Base-by-base conservation (phyloP, 352 stramenopile species). In the Elongisporangium senticosum region DNA sequence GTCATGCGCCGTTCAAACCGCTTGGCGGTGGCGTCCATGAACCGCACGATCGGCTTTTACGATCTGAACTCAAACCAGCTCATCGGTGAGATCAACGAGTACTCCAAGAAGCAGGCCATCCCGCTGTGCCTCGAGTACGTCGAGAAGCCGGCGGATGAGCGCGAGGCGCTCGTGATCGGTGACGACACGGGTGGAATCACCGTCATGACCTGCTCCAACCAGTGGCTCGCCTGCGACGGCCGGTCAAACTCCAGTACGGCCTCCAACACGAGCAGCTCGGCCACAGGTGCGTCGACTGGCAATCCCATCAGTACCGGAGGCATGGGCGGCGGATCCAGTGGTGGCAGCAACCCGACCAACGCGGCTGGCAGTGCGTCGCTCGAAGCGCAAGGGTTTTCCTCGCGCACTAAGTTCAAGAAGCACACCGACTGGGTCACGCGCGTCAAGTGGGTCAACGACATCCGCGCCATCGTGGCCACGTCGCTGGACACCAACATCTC, bases 361-460 rank as follows among this genome's bases (percentile, higher is more conserved):
- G 68, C 68, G 0, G 56, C 74, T 0, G 78, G 78, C 2, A 84
- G 76, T 26, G 68, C 76, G 24, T 71, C 69, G 19, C 61, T 89
- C 1, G 81, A 90, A 67, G 65, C 75, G 0, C 77, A 89, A 33
- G 81, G 78, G 0, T 90, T 90, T 58, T 73, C 67, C 5, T 79
- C 78, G 11, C 69, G 81, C n/a, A 72, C 78, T 57, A 90, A 88
- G 53, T 88, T 89, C 61, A 79, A 87, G 57, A 90, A 89, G 59
- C 81, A 90, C 67, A 89, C 77, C 40, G 85, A 94, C 67, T 90
- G 85, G 79, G 77, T 93, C 55, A 94, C 85, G 10, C 76, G 83
- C 13, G 77, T 94, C 49, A 89, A 93, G 51, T 94, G 85, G 77
- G 83, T 94, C 26, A 73, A 86, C 56, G 85, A 89, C 61, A 90